Evolutionary conservation across 768 basidiomycete species (phyloP), one percentile per base, ranked within the genome.

Genomic region (Naganishia onofrii): DNA sequence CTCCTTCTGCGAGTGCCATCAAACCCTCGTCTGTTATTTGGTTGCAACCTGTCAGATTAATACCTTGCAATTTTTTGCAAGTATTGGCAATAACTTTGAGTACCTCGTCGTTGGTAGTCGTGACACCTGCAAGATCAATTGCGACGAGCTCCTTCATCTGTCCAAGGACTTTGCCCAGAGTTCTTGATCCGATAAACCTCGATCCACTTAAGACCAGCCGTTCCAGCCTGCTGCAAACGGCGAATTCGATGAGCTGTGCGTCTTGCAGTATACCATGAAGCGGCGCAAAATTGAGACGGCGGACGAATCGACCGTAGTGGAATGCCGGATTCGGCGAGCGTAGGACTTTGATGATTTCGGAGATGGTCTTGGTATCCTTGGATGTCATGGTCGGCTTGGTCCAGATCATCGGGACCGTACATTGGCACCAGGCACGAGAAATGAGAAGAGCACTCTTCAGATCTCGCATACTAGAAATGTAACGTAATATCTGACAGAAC

Each of bases 351-450:
- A 63, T 63, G 38, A 63, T 42, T 9, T 63, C 60, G 13, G 60
- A 44, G 29, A 63, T n/a, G 21, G 60, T 26, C 28, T 28, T n/a
- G 23, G 36, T 10, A 29, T 85, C 82, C 68, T 87, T 84, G 69
- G 86, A 87, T 29, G 87, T 83, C 77, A 98, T 87, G 66, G 84
- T 84, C 23, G 94, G 94, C 76, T 91, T 90, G 81, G 93, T 89
- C 94, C 94, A 99, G 28, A 98, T 85, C 26, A 97, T 85, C 80
- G 97, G 92, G 52, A 94, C 93, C 34, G 92, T 88, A 81, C 93
- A 96, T 78, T 94, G 90, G 84, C 93, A 97, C 93, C 95, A 99
- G 31, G 87, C 85, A 69, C 91, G 88, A 23, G 88, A 93, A 31
- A 97, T 93, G 68, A 89, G 87, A 71, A 94, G 85, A 48, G 87